Evolutionary conservation across 164 flowering plant species (phyloP), one percentile per base, ranked within the genome.

Genomic region (Paratinospora sagittata): DNA sequence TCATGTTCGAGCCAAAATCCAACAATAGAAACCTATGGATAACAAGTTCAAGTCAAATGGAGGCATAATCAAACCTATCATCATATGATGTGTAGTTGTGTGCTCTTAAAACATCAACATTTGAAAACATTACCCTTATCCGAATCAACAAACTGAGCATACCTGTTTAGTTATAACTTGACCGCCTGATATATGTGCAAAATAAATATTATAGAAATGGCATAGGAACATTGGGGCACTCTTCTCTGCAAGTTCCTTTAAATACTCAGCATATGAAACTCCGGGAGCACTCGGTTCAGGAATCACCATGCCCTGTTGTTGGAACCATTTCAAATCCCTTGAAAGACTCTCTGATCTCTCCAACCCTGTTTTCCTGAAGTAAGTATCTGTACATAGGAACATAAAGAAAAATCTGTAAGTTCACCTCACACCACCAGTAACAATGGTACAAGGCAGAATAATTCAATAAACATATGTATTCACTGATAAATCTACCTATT

Each of bases 171-270:
- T 81, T 67, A 95, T 95, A 70, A 89, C 91, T 77, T 89, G 96
- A 58, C 97, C 97, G 23, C 97, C 99, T 2, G 97, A 86, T 60
- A 91, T 81, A 75, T 92, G 99, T 17, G 97, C 82, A 75, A 92
- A 95, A 70, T 95, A 92, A 24, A 95, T 84, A 70, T 90, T 95
- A 82, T 95, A 95, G 82, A 88, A 88, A 78, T 95, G 99, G 72
- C 81, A 82, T 6, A 95, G 81, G 79, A 95, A 95, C 36, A 83
- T 71, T 1, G 92, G 93, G 13, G 94, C 87, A 76, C 88, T 88
- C 72, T 77, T 77, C 74, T 85, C 89, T 1, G 91, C 87, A 71
- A 91, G 82, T 72, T 88, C 90, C 73, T 87, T 82, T 85, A 95
- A 74, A 78, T 91, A 92, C 66, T 83, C 73, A 7, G 85, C 85